Evolutionary conservation across 1,284 basidiomycete species (phyloP), one percentile per base, ranked within the genome.

Genomic region (Cutaneotrichosporon spelunceum): DNA sequence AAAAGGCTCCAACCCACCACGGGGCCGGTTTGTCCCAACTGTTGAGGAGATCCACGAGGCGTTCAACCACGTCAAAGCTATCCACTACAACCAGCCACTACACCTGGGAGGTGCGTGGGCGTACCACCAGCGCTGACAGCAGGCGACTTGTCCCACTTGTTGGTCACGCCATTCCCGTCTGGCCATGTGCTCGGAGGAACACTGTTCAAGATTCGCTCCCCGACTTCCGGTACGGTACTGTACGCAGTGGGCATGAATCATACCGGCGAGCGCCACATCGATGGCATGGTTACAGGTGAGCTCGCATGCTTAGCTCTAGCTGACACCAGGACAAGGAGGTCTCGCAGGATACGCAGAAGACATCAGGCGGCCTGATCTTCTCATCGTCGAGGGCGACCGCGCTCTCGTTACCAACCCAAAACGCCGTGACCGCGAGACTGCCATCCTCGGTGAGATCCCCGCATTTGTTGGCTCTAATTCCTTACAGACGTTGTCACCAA

Each of bases 241-340:
- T 96, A 99, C 75, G 95, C 94, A 13, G 91, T 98, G 21, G 88
- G 95, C 69, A 86, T 98, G 82, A 99, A 99, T 76, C 96, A 99
- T 77, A 94, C 93, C 83, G 86, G 88, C 61, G 96, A 99, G 77
- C 86, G 94, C 36, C 96, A 98, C 81, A 82, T 99, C 29, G 94
- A 99, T 68, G 93, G 93, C 42, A 96, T 95, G 3, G 90, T 96
- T 9, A 71, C 74, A 33, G 73, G 74, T 69, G 57, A 65, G 72
- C 62, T 9, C 19, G 5, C 36, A 13, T 16, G 14, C 23, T 30
- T 34, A 36, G 21, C 30, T 4, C 21, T 16, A 16, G 29, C 61
- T 66, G 39, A 64, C 50, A 8, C 13, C 84, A 49, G 88, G 88
- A 53, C 77, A 75, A 52, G 88, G 88, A n/a, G 86, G 73, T 63